Conservation (phyloP, 2,329 filamentous ascomycete species). For the Trichoderma koningii region DNA sequence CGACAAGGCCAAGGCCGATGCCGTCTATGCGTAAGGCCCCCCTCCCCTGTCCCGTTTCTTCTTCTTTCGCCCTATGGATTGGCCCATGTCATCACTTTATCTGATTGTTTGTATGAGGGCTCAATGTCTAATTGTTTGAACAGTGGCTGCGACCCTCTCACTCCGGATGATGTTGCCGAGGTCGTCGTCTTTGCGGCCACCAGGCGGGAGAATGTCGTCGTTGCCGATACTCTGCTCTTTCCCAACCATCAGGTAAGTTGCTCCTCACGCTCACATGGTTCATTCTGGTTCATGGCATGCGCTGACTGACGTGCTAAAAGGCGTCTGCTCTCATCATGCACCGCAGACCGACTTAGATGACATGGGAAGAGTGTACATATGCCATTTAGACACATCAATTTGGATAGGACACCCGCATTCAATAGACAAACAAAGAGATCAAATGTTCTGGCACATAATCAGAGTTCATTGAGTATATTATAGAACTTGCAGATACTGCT, state of each 20-base stretch:
- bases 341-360: slow-evolving; percentile 32
- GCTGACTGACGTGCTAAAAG: slow-evolving; percentile 28
- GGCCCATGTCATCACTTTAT: neutral
- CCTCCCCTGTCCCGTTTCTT: slow-evolving; percentile 8
- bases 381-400: neutral
- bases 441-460: neutral
- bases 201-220: slow-evolving; percentile 83
- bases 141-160: slow-evolving; percentile 78
- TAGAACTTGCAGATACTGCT: neutral
- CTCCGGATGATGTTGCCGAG: slow-evolving; percentile 88
- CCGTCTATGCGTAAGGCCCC: slow-evolving; percentile 75
- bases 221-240: slow-evolving; percentile 85
- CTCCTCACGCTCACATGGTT: neutral
- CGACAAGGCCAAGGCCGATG: slow-evolving; percentile 85
- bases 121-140: neutral
- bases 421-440: neutral
- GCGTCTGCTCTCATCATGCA: slow-evolving; percentile 41
- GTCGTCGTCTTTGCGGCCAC: slow-evolving; percentile 83
- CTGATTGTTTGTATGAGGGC: neutral
- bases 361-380: neutral
- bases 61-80: slow-evolving; percentile 9
- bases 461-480: neutral
- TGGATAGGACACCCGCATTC: neutral
- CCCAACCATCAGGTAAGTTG: slow-evolving; percentile 78
- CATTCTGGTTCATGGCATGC: neutral